These are phyloP conservation scores for Kodamaea sagamina DNA, from an alignment of 805 yeast species.

Conservation along the genomic window DNA sequence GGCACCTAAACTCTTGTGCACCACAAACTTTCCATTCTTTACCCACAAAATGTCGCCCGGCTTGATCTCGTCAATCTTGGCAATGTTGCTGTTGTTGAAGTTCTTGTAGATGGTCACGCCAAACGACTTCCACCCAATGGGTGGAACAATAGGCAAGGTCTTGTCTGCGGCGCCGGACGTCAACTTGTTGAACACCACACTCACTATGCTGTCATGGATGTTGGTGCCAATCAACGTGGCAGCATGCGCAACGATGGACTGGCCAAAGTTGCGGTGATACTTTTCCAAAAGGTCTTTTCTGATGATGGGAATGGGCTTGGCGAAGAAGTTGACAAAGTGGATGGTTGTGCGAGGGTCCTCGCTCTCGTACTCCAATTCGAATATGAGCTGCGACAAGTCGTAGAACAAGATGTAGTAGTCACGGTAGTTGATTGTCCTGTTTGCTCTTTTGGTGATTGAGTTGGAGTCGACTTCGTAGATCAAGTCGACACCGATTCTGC, in stretches of 20 bases:
- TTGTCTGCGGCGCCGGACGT: conserved; percentile 10
- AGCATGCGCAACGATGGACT: conserved; percentile 41
- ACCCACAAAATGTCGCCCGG: conserved; percentile 87
- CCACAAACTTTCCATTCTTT: conserved; percentile 71
- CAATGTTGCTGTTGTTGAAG: conserved; percentile 37
- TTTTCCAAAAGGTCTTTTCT: conserved; percentile 51
- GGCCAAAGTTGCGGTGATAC: conserved; percentile 54
- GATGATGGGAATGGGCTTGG: conserved; percentile 45
- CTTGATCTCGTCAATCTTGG: conserved; percentile 60
- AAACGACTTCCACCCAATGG: conserved; percentile 66
- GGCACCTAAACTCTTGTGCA: conserved; percentile 53
- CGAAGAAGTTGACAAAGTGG: conserved; percentile 28
- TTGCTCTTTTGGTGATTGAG: conserved; percentile 56
- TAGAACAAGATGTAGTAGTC: conserved; percentile 73
- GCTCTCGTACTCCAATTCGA: conserved; percentile 58
- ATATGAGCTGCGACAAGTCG: conserved; percentile 66
- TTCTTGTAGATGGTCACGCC: conserved; percentile 74
- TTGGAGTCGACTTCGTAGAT: conserved; percentile 67
- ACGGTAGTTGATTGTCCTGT: conserved; percentile 48
- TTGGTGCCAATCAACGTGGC: conserved; percentile 36
- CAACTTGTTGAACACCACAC: conserved; percentile 22
- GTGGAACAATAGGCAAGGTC: conserved; percentile 39
- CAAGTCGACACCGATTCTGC: conserved; percentile 48
- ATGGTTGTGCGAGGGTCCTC: conserved; percentile 56
- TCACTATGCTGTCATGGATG: conserved; percentile 33